Conservation (phyloP, 768 basidiomycete genomes). For the Cystofilobasidium ferigula region DNA sequence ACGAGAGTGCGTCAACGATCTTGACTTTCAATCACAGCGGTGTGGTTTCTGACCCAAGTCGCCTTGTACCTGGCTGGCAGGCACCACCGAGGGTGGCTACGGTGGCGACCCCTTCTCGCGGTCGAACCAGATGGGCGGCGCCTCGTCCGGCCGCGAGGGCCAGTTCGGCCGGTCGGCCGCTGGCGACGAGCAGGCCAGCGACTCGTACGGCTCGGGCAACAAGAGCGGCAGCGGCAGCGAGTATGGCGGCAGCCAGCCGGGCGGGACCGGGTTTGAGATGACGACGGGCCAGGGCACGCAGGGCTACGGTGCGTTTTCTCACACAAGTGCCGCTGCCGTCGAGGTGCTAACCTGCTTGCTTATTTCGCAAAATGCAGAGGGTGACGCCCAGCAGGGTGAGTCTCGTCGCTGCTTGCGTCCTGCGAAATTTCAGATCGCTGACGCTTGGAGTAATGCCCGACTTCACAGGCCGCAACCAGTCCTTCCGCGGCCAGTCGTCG, state of each 20-base stretch:
- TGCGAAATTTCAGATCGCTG: not conserved
- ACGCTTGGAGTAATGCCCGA: not conserved
- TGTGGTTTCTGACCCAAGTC: not conserved
- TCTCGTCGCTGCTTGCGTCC: not conserved
- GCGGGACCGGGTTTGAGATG: not conserved
- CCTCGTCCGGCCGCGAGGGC: constrained; percentile 1
- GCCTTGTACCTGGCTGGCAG: not conserved
- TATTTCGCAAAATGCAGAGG: not conserved
- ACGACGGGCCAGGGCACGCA: not conserved
- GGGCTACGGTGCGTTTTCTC: not conserved
- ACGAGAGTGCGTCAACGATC: not conserved
- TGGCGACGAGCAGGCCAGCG: not conserved
- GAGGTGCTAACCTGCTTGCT: not conserved
- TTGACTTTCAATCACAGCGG: not conserved
- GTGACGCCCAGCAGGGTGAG: not conserved
- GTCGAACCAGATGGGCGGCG: constrained; percentile 5
- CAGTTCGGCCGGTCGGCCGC: constrained; percentile 9
- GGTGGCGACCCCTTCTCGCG: constrained; percentile 21
- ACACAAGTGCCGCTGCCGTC: not conserved
- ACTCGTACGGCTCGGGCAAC: not conserved
- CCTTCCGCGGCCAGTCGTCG: constrained; percentile 3
- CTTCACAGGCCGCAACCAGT: not conserved
- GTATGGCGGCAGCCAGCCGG: not conserved
- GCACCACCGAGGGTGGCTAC: constrained; percentile 15
- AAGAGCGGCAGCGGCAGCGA: not conserved